phyloP scores from a whole-genome alignment of 345 rosid species.

The Aquilaria yunnanensis region DNA sequence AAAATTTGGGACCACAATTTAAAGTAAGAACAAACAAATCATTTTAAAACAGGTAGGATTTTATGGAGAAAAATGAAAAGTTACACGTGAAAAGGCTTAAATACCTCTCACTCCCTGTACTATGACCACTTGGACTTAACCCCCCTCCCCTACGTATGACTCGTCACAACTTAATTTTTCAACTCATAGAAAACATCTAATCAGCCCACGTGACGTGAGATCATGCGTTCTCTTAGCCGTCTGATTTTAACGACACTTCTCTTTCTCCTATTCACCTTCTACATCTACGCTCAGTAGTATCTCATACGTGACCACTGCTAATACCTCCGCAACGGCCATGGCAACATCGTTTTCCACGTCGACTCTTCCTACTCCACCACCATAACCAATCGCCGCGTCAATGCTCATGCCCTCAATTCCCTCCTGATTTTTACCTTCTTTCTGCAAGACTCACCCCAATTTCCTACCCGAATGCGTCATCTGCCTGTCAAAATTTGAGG shows the following conservation, averaged over 20 bases:
- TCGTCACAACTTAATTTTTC: no score
- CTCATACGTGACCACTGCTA: conserved; percentile 60
- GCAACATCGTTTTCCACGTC: conserved; percentile 48
- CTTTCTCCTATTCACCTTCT: conserved; percentile 54
- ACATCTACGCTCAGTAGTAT: conserved; percentile 88
- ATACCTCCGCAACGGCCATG: conserved; percentile 29
- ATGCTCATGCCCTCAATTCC: conserved; percentile 42
- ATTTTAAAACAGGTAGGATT: no score
- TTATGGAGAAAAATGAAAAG: no score
- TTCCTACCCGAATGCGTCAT: conserved; percentile 62
- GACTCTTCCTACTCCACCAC: conserved; percentile 8
- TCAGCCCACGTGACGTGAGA: no score
- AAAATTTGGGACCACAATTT: no score
- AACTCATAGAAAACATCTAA: no score
- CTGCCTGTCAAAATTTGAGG: conserved; percentile 79
- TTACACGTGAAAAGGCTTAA: no score
- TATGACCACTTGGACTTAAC: no score
- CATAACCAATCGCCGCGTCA: conserved; percentile 43
- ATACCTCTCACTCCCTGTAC: no score
- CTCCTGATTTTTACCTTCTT: conserved; percentile 62
- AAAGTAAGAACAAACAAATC: no score
- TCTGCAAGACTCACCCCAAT: conserved; percentile 34
- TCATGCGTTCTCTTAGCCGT: no score
- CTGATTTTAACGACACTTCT: conserved; percentile 17
- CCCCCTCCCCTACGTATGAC: no score